These are phyloP conservation scores for Glycyrrhiza uralensis DNA, from an alignment of 306 rosid genomes.

Conservation along the genomic window DNA sequence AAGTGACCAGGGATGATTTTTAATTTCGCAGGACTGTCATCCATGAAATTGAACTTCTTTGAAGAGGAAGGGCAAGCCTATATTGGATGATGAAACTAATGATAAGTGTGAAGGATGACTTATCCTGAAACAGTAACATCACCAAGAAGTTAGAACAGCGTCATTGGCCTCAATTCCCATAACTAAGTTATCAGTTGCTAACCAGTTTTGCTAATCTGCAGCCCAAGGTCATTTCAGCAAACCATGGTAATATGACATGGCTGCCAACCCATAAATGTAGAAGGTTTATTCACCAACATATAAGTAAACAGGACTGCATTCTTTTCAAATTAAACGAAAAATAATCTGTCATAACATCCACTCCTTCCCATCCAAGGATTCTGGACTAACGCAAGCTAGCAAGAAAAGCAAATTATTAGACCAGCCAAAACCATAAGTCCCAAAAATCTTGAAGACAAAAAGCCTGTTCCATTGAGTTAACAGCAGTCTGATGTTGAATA, in stretches of 20 bases:
- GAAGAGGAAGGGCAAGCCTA: constrained; percentile 17
- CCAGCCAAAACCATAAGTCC: constrained; percentile 7
- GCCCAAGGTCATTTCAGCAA: background rate
- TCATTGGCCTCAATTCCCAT: background rate
- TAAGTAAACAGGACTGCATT: background rate
- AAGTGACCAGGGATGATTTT: constrained; percentile 76
- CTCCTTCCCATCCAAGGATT: background rate
- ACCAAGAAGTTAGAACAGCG: constrained; percentile 15
- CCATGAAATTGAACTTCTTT: constrained; percentile 55
- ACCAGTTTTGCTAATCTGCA: constrained; percentile 18
- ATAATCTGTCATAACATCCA: background rate
- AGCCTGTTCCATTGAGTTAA: background rate
- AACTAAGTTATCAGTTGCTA: background rate
- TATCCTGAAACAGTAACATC: constrained; percentile 28
- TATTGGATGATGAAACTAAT: constrained; percentile 8
- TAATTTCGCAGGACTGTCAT: constrained; percentile 62
- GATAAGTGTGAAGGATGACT: background rate
- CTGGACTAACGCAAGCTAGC: background rate
- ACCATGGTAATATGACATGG: background rate
- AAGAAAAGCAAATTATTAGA: background rate
- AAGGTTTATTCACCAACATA: background rate
- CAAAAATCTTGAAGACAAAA: background rate
- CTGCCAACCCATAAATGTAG: background rate
- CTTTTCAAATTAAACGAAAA: background rate
- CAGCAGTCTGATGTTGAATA: background rate